Evolutionary conservation across 306 rosid genomes (phyloP).

Genomic region (Prinsepia uniflora): DNA sequence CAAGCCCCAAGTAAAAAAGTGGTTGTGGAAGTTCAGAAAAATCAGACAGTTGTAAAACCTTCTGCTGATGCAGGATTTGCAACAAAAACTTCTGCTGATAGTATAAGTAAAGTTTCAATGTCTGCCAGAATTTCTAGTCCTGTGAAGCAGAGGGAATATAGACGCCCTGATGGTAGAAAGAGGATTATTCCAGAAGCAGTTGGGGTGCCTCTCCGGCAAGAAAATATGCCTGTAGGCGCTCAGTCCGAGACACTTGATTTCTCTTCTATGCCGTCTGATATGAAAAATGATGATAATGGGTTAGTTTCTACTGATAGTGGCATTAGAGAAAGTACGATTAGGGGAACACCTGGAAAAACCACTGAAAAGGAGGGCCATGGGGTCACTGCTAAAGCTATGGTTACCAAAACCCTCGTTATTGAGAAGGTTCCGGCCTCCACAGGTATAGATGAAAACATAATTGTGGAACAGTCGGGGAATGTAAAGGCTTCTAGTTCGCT

Average conservation of each 20-base stretch:
- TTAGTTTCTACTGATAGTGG: constrained; percentile 41
- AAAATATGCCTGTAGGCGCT: constrained; percentile 51
- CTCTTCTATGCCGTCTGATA: constrained; percentile 52
- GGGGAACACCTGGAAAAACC: constrained; percentile 50
- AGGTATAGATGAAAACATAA: constrained; percentile 53
- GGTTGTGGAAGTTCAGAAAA: constrained; percentile 55
- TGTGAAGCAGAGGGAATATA: constrained; percentile 95
- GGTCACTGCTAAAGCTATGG: constrained; percentile 74
- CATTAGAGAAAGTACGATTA: constrained; percentile 44
- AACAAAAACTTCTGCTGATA: constrained; percentile 50
- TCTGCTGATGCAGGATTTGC: constrained; percentile 36
- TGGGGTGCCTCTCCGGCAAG: constrained; percentile 74
- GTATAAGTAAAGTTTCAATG: constrained; percentile 48
- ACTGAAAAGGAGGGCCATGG: constrained; percentile 74
- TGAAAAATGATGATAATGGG: constrained; percentile 47
- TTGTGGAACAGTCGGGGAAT: constrained; percentile 62
- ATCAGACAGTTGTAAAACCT: constrained; percentile 47
- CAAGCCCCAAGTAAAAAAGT: constrained; percentile 64
- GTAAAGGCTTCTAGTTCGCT: constrained; percentile 46
- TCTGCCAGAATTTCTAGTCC: constrained; percentile 69
- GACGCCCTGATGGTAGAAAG: constrained; percentile 95
- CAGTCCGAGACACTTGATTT: constrained; percentile 62
- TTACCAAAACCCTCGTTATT: constrained; percentile 77
- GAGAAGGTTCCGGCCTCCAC: constrained; percentile 67
- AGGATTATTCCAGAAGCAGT: constrained; percentile 98